phyloP scores from a whole-genome alignment of 75 land plant species.

The Picea glauca region DNA sequence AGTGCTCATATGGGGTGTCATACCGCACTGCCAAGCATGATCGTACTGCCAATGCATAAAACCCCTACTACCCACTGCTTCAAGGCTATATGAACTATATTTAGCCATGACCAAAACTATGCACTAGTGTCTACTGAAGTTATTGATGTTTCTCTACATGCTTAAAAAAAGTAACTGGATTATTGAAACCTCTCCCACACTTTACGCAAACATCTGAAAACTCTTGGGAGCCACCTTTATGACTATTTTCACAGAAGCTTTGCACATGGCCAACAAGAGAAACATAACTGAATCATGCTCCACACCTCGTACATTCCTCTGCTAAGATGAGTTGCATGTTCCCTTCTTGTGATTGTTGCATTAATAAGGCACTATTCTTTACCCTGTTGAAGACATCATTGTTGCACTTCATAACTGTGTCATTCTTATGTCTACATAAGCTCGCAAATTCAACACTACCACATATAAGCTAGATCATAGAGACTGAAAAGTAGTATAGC shows the following conservation, averaged over 20 bases:
- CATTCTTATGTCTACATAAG: conserved; percentile 74
- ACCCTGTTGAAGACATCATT: conserved; percentile 23
- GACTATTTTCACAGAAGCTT: conserved; percentile 38
- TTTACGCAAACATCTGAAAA: conserved; percentile 76
- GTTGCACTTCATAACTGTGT: conserved; percentile 42
- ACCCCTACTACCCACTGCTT: too few relatives aligned
- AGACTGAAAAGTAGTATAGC: neutral
- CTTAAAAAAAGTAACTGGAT: too few relatives aligned
- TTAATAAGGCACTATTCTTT: too few relatives aligned
- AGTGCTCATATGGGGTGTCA: too few relatives aligned
- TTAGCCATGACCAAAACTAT: too few relatives aligned
- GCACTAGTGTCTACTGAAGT: too few relatives aligned
- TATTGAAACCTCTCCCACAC: conserved; percentile 63
- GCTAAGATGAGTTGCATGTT: neutral
- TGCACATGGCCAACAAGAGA: conserved; percentile 79
- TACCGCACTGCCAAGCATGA: too few relatives aligned
- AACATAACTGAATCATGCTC: conserved; percentile 51
- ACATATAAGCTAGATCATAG: conserved; percentile 46
- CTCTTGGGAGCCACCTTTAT: conserved; percentile 23
- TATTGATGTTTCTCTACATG: too few relatives aligned
- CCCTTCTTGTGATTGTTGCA: conserved; percentile 4
- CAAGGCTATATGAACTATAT: too few relatives aligned
- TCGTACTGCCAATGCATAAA: too few relatives aligned
- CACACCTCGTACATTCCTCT: conserved; percentile 69
- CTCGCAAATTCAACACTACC: conserved; percentile 13